phyloP scores from a whole-genome alignment of 2,329 filamentous ascomycete species.

The Sphaerulina vaccinii region DNA sequence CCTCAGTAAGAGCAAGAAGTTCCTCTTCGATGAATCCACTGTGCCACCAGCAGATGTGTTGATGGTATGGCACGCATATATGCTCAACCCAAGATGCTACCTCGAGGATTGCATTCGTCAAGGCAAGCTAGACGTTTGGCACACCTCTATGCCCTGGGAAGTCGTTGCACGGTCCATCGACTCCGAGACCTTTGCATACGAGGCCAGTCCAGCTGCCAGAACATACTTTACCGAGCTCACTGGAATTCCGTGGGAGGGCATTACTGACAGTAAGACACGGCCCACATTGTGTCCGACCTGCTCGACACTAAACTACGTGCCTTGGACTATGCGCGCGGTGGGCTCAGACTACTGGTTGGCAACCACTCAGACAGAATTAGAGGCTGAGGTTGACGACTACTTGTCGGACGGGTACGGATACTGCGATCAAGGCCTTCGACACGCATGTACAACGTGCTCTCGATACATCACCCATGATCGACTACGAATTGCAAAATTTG shows the following conservation, averaged over 20 bases:
- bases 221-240: slow-evolving; percentile 51
- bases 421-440: slow-evolving; percentile 57
- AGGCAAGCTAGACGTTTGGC: slow-evolving; percentile 59
- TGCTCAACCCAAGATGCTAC: slow-evolving; percentile 73
- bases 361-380: slow-evolving; percentile 16
- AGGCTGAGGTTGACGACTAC: slow-evolving; percentile 37
- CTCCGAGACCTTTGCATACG: slow-evolving; percentile 57
- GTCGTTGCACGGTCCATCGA: slow-evolving; percentile 60
- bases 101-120: slow-evolving; percentile 69
- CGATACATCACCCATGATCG: slow-evolving; percentile 55
- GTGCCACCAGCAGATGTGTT: slow-evolving; percentile 59
- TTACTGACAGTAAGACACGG: slow-evolving; percentile 52
- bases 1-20: slow-evolving; percentile 7
- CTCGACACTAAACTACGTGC: slow-evolving; percentile 37
- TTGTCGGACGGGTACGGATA: slow-evolving; percentile 54
- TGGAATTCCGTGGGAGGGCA: slow-evolving; percentile 59
- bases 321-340: slow-evolving; percentile 60
- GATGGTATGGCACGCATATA: slow-evolving; percentile 77
- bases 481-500: slow-evolving; percentile 63
- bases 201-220: slow-evolving; percentile 42
- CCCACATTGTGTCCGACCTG: slow-evolving; percentile 59
- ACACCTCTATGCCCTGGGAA: slow-evolving; percentile 65
- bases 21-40: not conserved
- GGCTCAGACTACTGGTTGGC: not conserved
- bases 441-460: slow-evolving; percentile 54